Percentiles rank a stretch among this genome's conserved stretches.
phyloP scores from a whole-genome alignment of 345 rosid species.

The Ricinus communis region DNA sequence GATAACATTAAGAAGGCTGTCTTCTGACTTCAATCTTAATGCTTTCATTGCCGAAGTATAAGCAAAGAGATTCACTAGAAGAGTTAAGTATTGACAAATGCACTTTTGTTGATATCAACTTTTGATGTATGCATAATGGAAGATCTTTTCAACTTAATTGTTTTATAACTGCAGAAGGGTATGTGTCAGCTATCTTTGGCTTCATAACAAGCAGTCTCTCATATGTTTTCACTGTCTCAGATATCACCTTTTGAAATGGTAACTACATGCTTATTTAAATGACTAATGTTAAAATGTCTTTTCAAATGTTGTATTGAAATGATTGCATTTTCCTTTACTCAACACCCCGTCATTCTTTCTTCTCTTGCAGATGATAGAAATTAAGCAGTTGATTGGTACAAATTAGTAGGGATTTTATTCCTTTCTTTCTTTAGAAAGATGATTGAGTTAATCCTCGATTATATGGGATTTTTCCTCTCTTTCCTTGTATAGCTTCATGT shows the following conservation, averaged over 20 bases:
- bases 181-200: neutral
- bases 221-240: neutral
- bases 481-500: too few relatives aligned
- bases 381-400: too few relatives aligned
- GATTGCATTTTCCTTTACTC: neutral
- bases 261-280: neutral
- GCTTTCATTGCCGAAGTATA: neutral
- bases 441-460: too few relatives aligned
- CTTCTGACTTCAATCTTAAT: neutral
- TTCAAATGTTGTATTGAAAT: neutral
- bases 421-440: too few relatives aligned
- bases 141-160: too few relatives aligned
- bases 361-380: too few relatives aligned
- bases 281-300: neutral
- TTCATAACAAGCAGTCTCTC: neutral
- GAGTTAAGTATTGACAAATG: neutral
- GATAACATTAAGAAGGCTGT: neutral
- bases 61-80: neutral
- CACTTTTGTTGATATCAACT: neutral
- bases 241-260: neutral
- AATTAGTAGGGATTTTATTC: too few relatives aligned
- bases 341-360: neutral
- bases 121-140: neutral
- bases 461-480: too few relatives aligned
- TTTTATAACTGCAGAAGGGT: neutral